A percentile compares a stretch with the other conserved stretches of the same genome.
Conservation (phyloP, 208 protist species). For the Tritrichomonas foetus region DNA sequence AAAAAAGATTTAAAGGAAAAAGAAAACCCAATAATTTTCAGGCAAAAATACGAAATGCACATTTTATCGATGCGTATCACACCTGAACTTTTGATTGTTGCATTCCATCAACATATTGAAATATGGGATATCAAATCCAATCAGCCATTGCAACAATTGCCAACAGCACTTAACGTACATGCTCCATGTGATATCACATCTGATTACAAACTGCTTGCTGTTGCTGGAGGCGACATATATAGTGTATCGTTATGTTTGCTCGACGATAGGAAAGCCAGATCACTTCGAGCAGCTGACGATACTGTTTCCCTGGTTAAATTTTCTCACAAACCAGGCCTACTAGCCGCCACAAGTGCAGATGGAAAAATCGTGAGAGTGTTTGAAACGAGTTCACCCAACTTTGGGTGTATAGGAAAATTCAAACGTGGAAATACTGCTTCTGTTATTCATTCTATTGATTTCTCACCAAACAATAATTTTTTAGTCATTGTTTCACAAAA, state of each 20-base stretch:
- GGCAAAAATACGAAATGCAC: background rate
- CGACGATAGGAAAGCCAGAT: background rate
- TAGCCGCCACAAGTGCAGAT: background rate
- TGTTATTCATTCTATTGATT: slow-evolving; percentile 31
- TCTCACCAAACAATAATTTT: slow-evolving; percentile 21
- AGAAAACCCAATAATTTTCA: background rate
- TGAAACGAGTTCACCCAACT: background rate
- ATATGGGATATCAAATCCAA: background rate
- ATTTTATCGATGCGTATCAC: background rate
- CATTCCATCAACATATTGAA: slow-evolving; percentile 27
- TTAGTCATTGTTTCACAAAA: background rate
- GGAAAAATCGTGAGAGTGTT: background rate
- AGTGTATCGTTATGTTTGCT: background rate
- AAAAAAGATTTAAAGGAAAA: background rate
- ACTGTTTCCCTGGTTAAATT: slow-evolving; percentile 21
- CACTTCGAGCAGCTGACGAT: background rate
- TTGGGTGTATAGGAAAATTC: background rate
- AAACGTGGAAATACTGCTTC: background rate
- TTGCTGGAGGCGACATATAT: background rate
- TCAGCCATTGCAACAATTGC: background rate
- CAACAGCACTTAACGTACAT: background rate
- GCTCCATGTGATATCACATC: background rate
- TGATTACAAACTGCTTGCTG: background rate
- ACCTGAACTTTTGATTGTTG: background rate
- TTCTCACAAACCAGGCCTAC: background rate